Evolutionary conservation across 2,329 filamentous ascomycete species (phyloP).

Genomic region (Fusarium sacchari): DNA sequence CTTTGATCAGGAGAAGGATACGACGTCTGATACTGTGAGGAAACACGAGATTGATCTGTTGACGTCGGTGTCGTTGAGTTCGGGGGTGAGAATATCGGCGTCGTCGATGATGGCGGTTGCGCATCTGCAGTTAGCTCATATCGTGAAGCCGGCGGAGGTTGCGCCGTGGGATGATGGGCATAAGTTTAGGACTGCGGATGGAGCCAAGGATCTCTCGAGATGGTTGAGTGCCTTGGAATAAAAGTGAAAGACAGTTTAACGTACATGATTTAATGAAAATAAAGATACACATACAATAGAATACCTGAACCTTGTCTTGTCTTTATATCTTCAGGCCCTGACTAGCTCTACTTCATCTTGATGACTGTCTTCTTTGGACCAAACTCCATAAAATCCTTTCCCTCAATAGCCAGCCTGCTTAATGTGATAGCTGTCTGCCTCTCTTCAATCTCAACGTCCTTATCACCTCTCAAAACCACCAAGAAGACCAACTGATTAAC

Average conservation of each 20-base stretch:
- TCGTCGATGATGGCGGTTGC: slow-evolving; percentile 6
- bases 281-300: not conserved
- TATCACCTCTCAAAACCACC: not conserved
- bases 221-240: slow-evolving; percentile 19
- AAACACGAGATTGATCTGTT: slow-evolving; percentile 18
- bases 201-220: slow-evolving; percentile 8
- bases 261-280: not conserved
- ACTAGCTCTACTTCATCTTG: not conserved
- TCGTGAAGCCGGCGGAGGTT: not conserved
- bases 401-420: not conserved
- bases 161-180: slow-evolving; percentile 22
- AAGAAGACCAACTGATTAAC: not conserved
- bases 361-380: not conserved
- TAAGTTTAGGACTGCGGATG: slow-evolving; percentile 10
- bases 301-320: too few relatives aligned
- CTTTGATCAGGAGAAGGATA: slow-evolving; percentile 5
- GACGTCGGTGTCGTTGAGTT: slow-evolving; percentile 9
- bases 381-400: not conserved
- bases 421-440: not conserved
- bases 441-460: not conserved
- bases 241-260: not conserved
- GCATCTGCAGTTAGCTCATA: slow-evolving; percentile 17
- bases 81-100: slow-evolving; percentile 4
- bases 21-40: not conserved
- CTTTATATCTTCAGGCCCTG: too few relatives aligned